Conservation (phyloP, 129 eudicot genomes). For the Erigeron canadensis region DNA sequence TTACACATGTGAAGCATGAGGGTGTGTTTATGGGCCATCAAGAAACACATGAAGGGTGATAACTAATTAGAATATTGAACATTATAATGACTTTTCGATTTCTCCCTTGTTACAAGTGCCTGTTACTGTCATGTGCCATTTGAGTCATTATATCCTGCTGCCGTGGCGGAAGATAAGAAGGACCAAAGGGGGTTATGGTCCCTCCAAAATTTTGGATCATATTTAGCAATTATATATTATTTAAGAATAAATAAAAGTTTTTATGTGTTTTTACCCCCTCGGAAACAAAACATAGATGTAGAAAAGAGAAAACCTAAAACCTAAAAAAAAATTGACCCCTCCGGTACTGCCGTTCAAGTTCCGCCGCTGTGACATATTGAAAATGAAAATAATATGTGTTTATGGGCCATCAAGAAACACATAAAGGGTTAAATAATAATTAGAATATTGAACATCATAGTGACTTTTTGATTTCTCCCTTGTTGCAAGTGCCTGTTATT, state of each 20-base stretch:
- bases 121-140: not conserved
- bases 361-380: no score
- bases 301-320: no score
- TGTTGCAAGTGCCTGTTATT: not conserved
- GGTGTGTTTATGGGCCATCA: not conserved
- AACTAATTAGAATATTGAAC: not conserved
- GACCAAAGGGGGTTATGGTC: no score
- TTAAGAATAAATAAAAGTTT: no score
- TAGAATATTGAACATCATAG: not conserved
- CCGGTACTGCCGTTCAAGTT: no score
- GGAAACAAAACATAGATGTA: no score
- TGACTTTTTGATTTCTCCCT: not conserved
- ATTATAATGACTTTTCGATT: not conserved
- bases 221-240: no score
- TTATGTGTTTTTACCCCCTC: no score
- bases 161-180: no score
- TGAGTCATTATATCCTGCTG: not conserved
- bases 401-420: constrained; percentile 2
- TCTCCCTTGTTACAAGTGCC: not conserved
- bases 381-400: no score
- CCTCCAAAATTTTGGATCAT: no score
- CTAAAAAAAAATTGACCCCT: no score
- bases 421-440: constrained; percentile 1
- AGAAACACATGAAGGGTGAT: not conserved
- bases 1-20: constrained; percentile 17